phyloP scores from a whole-genome alignment of 495 filamentous ascomycete species.

The Aspergillus homomorphus region DNA sequence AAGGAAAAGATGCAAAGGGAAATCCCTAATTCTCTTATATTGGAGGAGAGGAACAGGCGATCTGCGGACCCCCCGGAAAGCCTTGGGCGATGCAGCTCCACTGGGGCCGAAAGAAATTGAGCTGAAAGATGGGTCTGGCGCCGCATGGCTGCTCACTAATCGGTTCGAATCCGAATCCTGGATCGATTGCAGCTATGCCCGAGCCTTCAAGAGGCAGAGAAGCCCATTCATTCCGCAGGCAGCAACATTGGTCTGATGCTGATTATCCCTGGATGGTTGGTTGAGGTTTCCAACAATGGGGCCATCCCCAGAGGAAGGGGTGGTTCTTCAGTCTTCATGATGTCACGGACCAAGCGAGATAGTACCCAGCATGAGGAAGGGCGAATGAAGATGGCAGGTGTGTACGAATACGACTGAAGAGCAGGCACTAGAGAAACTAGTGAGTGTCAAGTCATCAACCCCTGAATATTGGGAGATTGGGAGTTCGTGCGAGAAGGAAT shows the following conservation, averaged over 20 bases:
- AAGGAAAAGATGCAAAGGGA: background rate
- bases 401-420: background rate
- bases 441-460: background rate
- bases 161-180: background rate
- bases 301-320: too few relatives aligned
- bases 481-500: background rate
- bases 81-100: constrained; percentile 2
- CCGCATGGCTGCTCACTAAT: background rate
- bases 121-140: background rate
- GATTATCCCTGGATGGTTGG: background rate
- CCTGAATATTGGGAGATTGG: background rate
- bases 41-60: background rate
- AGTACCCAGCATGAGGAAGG: too few relatives aligned
- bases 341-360: background rate
- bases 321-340: background rate
- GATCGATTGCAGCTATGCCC: too few relatives aligned
- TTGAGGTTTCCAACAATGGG: background rate
- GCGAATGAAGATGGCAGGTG: background rate
- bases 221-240: background rate
- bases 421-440: too few relatives aligned
- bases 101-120: background rate
- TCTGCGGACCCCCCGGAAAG: constrained; percentile 5
- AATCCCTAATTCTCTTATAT: background rate
- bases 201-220: background rate
- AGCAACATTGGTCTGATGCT: background rate